Conservation (phyloP, 371 early-diverging fungal species). For the Nematocida sp. region DNA sequence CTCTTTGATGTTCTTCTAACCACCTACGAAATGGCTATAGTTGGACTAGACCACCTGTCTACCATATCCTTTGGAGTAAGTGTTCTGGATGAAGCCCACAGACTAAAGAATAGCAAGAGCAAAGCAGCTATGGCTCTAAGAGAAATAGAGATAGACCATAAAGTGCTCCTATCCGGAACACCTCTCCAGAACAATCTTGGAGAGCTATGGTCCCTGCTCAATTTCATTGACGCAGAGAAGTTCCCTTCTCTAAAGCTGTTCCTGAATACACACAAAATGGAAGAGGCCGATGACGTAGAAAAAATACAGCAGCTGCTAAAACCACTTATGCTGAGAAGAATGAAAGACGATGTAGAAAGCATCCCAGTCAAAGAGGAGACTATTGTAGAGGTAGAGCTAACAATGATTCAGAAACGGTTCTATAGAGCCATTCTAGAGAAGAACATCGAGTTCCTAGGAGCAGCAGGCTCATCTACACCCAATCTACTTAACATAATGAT, state of each 20-base stretch:
- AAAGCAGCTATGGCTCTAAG: constrained; percentile 81
- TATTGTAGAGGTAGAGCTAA: constrained; percentile 85
- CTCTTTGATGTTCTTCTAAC: constrained; percentile 88
- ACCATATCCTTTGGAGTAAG: constrained; percentile 82
- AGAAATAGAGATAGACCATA: constrained; percentile 74
- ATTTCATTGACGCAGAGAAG: constrained; percentile 88
- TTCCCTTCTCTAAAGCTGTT: constrained; percentile 83
- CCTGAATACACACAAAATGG: constrained; percentile 93
- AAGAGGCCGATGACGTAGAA: constrained; percentile 82
- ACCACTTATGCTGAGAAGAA: constrained; percentile 87
- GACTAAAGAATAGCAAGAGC: constrained; percentile 95
- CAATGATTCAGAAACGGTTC: constrained; percentile 86
- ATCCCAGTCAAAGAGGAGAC: constrained; percentile 88
- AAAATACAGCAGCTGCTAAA: constrained; percentile 86
- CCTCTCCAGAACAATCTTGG: constrained; percentile 94
- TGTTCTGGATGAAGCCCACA: constrained; percentile 96
- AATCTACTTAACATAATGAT: constrained; percentile 94
- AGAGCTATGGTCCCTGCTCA: constrained; percentile 94
- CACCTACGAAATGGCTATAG: constrained; percentile 87
- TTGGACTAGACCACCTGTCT: constrained; percentile 74
- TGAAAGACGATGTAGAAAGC: constrained; percentile 94
- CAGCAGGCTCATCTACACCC: constrained; percentile 72
- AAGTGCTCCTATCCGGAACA: constrained; percentile 92
- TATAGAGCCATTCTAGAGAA: constrained; percentile 90
- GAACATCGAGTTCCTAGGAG: constrained; percentile 74